phyloP scores from a whole-genome alignment of 495 filamentous ascomycete species.

The Xylaria bambusicola region DNA sequence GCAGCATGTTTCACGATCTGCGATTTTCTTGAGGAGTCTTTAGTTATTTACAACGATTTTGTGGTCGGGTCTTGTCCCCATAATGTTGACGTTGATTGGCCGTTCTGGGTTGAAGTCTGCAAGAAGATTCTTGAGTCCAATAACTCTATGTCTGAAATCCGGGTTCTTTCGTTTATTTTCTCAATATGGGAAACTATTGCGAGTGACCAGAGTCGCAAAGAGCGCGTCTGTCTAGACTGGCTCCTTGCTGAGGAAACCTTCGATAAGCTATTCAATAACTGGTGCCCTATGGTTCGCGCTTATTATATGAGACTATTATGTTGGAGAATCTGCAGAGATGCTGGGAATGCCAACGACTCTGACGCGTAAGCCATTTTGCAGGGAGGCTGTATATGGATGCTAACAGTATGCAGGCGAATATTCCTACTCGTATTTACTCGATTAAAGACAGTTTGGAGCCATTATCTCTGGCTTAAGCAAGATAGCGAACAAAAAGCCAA shows the following conservation, averaged over 20 bases:
- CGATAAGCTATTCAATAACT: slow-evolving; percentile 86
- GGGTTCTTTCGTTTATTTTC: slow-evolving; percentile 84
- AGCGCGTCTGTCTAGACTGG: slow-evolving; percentile 73
- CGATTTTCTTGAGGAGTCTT: slow-evolving; percentile 83
- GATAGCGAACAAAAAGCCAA: slow-evolving; percentile 56
- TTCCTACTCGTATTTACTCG: slow-evolving; percentile 69
- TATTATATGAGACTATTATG: slow-evolving; percentile 94
- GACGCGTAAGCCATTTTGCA: slow-evolving; percentile 63
- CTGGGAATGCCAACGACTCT: slow-evolving; percentile 63
- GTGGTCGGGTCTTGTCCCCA: slow-evolving; percentile 40
- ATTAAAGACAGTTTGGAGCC: slow-evolving; percentile 72
- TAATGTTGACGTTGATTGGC: slow-evolving; percentile 64
- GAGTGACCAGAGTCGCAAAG: slow-evolving; percentile 67
- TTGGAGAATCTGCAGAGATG: slow-evolving; percentile 85
- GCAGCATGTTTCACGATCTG: slow-evolving; percentile 89
- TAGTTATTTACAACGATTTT: slow-evolving; percentile 42
- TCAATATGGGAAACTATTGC: slow-evolving; percentile 76
- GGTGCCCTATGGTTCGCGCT: slow-evolving; percentile 97
- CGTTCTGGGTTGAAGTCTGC: slow-evolving; percentile 86
- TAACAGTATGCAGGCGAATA: slow-evolving; percentile 54
- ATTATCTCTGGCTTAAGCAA: slow-evolving; percentile 74
- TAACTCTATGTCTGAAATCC: slow-evolving; percentile 92
- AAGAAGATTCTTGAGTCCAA: slow-evolving; percentile 82
- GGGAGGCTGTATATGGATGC: slow-evolving; percentile 12
- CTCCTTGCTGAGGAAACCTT: slow-evolving; percentile 78